These are phyloP conservation scores for Plasmodium falciparum DNA, from an alignment of 169 alveolate species.

Conservation along the genomic window DNA sequence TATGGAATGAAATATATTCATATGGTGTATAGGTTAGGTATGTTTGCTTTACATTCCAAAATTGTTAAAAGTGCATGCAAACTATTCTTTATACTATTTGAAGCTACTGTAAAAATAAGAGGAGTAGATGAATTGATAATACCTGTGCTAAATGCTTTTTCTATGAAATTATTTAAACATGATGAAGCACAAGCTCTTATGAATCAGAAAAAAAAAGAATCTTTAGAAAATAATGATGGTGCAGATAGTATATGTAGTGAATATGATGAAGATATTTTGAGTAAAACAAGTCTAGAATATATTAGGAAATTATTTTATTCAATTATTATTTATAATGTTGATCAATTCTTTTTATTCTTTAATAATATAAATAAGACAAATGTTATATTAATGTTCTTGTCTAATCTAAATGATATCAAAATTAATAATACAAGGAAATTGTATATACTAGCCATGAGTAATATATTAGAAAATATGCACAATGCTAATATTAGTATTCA, in stretches of 20 bases:
- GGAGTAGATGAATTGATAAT: conserved; percentile 54
- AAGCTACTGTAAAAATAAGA: conserved; percentile 58
- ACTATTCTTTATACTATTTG: conserved; percentile 47
- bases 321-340: conserved; percentile 41
- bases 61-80: conserved; percentile 51
- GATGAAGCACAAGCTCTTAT: conserved; percentile 35
- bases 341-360: conserved; percentile 37
- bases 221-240: conserved; percentile 36
- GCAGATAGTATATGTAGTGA: conserved; percentile 54
- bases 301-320: conserved; percentile 49
- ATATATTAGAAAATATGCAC: conserved; percentile 54
- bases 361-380: conserved; percentile 46
- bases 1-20: conserved; percentile 64
- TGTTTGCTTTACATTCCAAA: conserved; percentile 71
- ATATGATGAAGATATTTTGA: conserved; percentile 66
- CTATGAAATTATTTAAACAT: conserved; percentile 57
- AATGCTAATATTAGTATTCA: conserved; percentile 26
- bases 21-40: conserved; percentile 65
- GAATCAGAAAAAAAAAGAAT: conserved; percentile 32
- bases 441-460: conserved; percentile 64
- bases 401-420: conserved; percentile 37
- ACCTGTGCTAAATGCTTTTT: conserved; percentile 63
- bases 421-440: conserved; percentile 44
- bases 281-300: conserved; percentile 59
- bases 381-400: conserved; percentile 21